Evolutionary conservation across 2,329 filamentous ascomycete genomes (phyloP), one percentile per base, ranked within the genome.

Genomic region (Blastomyces gilchristii): DNA sequence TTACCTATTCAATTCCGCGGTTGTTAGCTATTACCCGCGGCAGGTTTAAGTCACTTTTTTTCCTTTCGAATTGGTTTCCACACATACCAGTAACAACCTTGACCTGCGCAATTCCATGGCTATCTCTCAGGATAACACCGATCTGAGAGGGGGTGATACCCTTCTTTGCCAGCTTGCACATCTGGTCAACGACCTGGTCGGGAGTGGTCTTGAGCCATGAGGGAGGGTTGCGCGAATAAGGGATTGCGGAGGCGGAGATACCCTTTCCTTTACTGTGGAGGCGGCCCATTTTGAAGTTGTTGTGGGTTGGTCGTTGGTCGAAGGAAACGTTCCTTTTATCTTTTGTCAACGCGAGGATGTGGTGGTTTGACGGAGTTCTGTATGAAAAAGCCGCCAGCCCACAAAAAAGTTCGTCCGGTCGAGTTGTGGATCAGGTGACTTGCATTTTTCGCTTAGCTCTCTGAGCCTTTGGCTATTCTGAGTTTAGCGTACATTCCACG

Each of bases 181-280:
- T 99, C 84, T 97, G 92, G 79, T 99, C 94, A 74, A 96, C 91
- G 79, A 99, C 91, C 84, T 96, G 91, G 76, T 97, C 91, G 77
- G 94, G 92, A 73, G 91, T 96, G 83, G 91, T 95, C 89, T 99
- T 99, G 81, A 97, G 85, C 94, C 94, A 99, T 72, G 92, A 85
- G 67, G 94, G 93, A 69, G 91, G 79, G 74, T 85, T 87, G 83
- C 94, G 93, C 72, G 91, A 96, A 88, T 97, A 99, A 77, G 95
- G 94, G 81, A 97, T 83, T 76, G 94, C 91, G 68, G 91, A 96
- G 82, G 90, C 82, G 72, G 91, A 91, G 83, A 99, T 99, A 82
- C 94, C 95, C 90, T 97, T 97, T 84, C 94, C 93, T 77, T 97
- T 96, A 86, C 85, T 90, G 88, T 99, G 95, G 88, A 97, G 88